These are phyloP conservation scores for Exophiala mesophila DNA, from an alignment of 2,329 filamentous ascomycete genomes.

Conservation along the genomic window DNA sequence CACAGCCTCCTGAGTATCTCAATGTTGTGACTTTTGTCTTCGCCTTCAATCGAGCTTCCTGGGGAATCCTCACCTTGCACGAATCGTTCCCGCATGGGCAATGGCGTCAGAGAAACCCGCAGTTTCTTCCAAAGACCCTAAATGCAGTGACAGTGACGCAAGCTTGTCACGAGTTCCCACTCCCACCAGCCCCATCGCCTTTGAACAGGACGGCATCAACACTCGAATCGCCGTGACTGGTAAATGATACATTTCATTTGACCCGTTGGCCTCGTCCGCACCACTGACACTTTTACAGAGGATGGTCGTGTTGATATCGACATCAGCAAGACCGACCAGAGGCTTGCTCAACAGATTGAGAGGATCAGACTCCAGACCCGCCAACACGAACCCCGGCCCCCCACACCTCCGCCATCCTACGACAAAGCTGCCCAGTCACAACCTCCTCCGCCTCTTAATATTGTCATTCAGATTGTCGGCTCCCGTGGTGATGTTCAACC, in stretches of 20 bases:
- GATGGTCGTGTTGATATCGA: constrained; percentile 75
- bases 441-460: constrained; percentile 55
- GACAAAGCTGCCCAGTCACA: constrained; percentile 58
- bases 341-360: constrained; percentile 60
- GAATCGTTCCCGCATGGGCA: too few species aligned
- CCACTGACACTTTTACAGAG: too few species aligned
- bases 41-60: too few species aligned
- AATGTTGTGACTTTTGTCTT: too few species aligned
- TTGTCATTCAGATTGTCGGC: constrained; percentile 69
- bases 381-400: constrained; percentile 28
- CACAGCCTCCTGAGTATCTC: too few species aligned
- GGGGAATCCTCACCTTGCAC: too few species aligned
- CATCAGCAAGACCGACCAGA: constrained; percentile 64
- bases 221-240: neutral
- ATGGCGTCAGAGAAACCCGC: too few species aligned
- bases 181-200: neutral
- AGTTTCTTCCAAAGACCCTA: too few species aligned
- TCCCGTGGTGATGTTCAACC: constrained; percentile 64
- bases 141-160: too few species aligned
- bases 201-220: neutral
- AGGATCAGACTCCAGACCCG: constrained; percentile 33
- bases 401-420: constrained; percentile 55
- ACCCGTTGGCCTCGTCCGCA: too few species aligned
- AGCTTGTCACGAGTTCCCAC: too few species aligned
- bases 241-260: too few species aligned